Base-by-base conservation (phyloP, 2,329 filamentous ascomycete species). In the Eurotiales sp. region DNA sequence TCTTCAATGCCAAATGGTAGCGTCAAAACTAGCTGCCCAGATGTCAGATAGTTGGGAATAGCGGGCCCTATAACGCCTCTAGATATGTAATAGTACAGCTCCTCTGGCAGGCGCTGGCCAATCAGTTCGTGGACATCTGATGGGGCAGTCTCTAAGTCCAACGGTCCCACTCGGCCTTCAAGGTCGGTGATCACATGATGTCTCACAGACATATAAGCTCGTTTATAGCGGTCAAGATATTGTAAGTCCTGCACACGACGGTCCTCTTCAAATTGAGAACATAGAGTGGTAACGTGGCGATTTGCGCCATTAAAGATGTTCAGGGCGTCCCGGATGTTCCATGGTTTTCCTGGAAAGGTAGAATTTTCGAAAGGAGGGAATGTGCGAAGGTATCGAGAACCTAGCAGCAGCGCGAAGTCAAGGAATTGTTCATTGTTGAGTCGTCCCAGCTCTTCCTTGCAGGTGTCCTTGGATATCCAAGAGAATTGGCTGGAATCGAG, bases 1-100 rank as follows among this genome's bases (percentile, higher is more conserved):
- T 84, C 82, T 46, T 88, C 85, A 41, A 90, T 88, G 54, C 96
- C 93, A 49, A 96, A 76, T 4, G 92, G 93, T n/a, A 92, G 86
- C 46, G 84, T 79, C 46, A 96, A 80, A 25, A 87, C 72, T 52
- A 95, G 81, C 65, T 92, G 85, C 57, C 86, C 84, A 49, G 89
- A 86, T 4, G 88, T 87, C 59, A 96, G 83, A 80, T 85, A 92
- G 66, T 87, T 88, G 11, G 95, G 79, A 32, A 96, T 77, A 43
- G 88, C 83, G 21, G 90, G 79, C 23, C 88, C 84, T 57, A 97
- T 83, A 39, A 96, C 74, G 29, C 90, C 93, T 46, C 82, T 85
- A 53, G 90, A 90, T 45, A 96, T 78, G 67, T 97, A 97, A 68
- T 90, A 87, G 66, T 92, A 91, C 15, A 97, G 77, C 70, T 99